A percentile compares a stretch with the other conserved stretches of the same genome.
Conservation (phyloP, 2,329 filamentous ascomycete species). For the Fusarium nematophilum region DNA sequence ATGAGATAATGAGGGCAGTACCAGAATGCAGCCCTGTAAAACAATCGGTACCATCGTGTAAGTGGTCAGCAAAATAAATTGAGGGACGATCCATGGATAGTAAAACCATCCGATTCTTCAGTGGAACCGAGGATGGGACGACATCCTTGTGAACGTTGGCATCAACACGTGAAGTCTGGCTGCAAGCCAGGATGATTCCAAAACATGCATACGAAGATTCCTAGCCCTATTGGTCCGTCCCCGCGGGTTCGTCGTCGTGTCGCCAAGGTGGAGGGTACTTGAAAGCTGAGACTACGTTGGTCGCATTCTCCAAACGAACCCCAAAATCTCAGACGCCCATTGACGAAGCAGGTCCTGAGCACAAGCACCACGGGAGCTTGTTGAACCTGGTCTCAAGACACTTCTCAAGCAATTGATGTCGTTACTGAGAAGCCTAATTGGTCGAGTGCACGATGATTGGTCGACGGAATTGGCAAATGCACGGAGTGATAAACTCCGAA, state of each 20-base stretch:
- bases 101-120: too few species aligned
- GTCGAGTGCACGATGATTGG: slow-evolving; percentile 30
- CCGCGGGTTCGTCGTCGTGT: slow-evolving; percentile 5
- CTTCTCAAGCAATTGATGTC: too few species aligned
- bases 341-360: background rate
- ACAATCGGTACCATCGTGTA: too few species aligned
- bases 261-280: background rate
- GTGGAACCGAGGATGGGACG: too few species aligned
- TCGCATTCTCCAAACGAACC: background rate
- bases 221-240: background rate
- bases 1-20: too few species aligned
- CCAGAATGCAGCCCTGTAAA: too few species aligned
- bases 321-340: background rate
- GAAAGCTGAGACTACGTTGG: background rate
- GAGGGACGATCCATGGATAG: too few species aligned
- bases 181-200: slow-evolving; percentile 6
- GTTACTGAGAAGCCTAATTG: background rate
- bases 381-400: too few species aligned
- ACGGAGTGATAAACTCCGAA: slow-evolving; percentile 36
- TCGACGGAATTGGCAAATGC: slow-evolving; percentile 5
- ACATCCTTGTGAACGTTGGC: background rate
- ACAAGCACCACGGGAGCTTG: too few species aligned
- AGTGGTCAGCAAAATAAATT: too few species aligned
- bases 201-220: slow-evolving; percentile 4
- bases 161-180: background rate